phyloP scores from a whole-genome alignment of 768 basidiomycete species.

The Lentinula detonsa region DNA sequence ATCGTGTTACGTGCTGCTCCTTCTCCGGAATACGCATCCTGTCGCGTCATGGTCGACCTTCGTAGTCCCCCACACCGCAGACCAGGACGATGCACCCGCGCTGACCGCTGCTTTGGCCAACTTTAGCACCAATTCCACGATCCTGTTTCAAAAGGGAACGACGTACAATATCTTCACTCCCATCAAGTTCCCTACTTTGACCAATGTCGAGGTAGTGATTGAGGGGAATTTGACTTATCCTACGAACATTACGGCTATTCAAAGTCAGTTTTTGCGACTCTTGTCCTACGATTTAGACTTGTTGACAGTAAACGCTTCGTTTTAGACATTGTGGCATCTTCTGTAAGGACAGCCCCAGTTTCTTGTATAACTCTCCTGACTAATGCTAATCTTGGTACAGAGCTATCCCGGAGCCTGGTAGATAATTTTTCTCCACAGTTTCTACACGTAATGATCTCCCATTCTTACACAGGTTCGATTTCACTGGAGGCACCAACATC shows the following conservation, averaged over 20 bases:
- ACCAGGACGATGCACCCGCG: constrained; percentile 47
- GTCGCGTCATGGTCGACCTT: constrained; percentile 38
- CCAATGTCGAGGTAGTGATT: constrained; percentile 50
- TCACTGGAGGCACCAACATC: constrained; percentile 50
- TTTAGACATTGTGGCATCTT: constrained; percentile 35
- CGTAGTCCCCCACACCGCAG: constrained; percentile 40
- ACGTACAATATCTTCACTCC: constrained; percentile 61
- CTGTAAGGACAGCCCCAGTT: constrained; percentile 26
- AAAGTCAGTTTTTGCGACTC: constrained; percentile 25
- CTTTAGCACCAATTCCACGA: constrained; percentile 35
- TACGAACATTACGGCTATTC: constrained; percentile 41
- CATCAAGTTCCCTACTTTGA: constrained; percentile 46
- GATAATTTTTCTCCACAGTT: not conserved
- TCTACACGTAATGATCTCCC: not conserved
- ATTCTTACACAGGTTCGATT: constrained; percentile 37
- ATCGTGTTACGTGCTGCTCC: not conserved
- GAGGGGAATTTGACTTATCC: constrained; percentile 57
- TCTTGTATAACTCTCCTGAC: not conserved
- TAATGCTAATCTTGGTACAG: constrained; percentile 14
- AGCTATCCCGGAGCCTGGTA: constrained; percentile 41
- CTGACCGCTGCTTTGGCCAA: constrained; percentile 32
- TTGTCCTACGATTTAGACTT: not conserved
- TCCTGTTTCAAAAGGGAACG: constrained; percentile 49
- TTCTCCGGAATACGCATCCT: not conserved
- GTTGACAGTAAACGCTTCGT: not conserved